Evolutionary conservation across 1,139 yeast species (phyloP), one percentile per base, ranked within the genome.

Genomic region (Blastobotrys capitulatus): DNA sequence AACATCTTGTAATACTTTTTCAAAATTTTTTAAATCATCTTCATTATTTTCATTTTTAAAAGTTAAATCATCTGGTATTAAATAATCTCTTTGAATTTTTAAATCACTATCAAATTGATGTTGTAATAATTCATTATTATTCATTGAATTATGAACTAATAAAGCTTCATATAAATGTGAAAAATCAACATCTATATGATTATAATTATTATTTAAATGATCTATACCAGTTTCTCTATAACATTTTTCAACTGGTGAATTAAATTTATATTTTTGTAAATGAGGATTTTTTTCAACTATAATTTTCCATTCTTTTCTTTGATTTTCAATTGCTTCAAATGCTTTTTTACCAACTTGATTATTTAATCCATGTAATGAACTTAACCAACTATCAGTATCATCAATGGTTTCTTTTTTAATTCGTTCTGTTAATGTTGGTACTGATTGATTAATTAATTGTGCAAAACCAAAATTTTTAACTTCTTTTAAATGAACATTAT

Each of bases 201-300:
- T n/a, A n/a, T n/a, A 5, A 19, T 18, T 38, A 29, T 38, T 42
- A 34, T 44, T 46, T 32, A 49, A 38, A 31, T 49, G 47, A 19
- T 72, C 71, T 25, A 80, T 64, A 20, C 71, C 67, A 0, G 83
- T 76, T 52, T 80, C 82, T 57, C 95, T 72, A 64, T 85, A 73
- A 5, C 89, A 79, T 13, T 81, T 67, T 65, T 90, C 97, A 7
- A 89, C 87, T 0, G 96, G 88, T 0, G 96, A 86, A 63, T 89
- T 89, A 55, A 90, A 78, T 60, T 83, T 83, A 63, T 80, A 89
- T 18, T 78, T 74, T 12, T 73, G 67, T 51, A 86, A 74, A 18
- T 77, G 74, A 45, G 68, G 63, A 49, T 76, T 65, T 56, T 70
- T 55, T 22, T 64, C 54, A 40, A 68, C 75, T 57, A 62, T 73